These are phyloP conservation scores for Phytophthora cryptogea DNA, from an alignment of 352 stramenopile species.

Conservation along the genomic window DNA sequence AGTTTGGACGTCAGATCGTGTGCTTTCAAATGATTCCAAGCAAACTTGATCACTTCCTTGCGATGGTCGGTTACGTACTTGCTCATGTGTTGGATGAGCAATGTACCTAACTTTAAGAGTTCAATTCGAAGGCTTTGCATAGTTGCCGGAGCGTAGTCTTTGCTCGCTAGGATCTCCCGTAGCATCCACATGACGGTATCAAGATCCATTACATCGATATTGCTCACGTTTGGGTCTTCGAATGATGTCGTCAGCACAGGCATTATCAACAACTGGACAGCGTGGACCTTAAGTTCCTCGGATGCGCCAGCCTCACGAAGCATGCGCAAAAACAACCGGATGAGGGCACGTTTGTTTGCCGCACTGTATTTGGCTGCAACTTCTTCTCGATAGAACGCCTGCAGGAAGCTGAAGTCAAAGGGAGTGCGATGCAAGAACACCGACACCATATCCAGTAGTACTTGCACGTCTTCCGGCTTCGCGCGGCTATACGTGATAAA, in stretches of 20 bases:
- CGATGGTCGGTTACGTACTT: conserved; percentile 92
- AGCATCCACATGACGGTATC: conserved; percentile 91
- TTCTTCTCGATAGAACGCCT: conserved; percentile 88
- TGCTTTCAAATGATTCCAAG: conserved; percentile 96
- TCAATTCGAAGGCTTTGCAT: conserved; percentile 88
- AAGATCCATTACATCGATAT: conserved; percentile 85
- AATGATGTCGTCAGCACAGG: conserved; percentile 92
- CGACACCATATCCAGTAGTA: conserved; percentile 95
- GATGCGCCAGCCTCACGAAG: conserved; percentile 70
- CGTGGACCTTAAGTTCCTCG: conserved; percentile 93
- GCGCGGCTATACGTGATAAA: conserved; percentile 93
- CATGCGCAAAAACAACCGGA: conserved; percentile 91
- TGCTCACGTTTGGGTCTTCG: conserved; percentile 72
- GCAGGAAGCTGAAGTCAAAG: conserved; percentile 95
- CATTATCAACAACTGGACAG: conserved; percentile 93
- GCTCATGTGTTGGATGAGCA: conserved; percentile 96
- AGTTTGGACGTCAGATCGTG: conserved; percentile 95
- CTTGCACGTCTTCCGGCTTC: conserved; percentile 94
- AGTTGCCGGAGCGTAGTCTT: conserved; percentile 71
- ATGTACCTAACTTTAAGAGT: conserved; percentile 94
- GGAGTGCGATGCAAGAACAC: conserved; percentile 94
- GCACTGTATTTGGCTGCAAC: conserved; percentile 70
- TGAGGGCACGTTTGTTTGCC: conserved; percentile 80
- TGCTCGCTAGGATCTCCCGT: conserved; percentile 86
- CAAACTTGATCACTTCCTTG: conserved; percentile 99